Conservation (phyloP, 805 yeast genomes). For the Kodamaea jinghongensis region DNA sequence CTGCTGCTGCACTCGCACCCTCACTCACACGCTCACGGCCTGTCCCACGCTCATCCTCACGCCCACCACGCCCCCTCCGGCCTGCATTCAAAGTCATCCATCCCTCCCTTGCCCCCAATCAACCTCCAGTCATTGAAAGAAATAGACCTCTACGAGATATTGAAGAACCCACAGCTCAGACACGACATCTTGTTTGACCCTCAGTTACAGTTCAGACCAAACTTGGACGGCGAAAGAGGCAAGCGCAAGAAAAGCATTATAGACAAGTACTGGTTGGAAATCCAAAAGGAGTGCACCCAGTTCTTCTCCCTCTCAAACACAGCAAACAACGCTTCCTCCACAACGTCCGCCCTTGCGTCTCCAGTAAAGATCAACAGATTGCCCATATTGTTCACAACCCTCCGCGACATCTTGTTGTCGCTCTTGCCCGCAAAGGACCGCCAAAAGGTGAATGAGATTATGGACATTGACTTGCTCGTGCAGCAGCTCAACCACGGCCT, state of each 20-base stretch:
- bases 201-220: slow-evolving; percentile 85
- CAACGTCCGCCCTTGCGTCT: slow-evolving; percentile 13
- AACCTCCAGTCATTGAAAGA: slow-evolving; percentile 78
- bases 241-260: slow-evolving; percentile 69
- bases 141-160: slow-evolving; percentile 82
- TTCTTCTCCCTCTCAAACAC: slow-evolving; percentile 20
- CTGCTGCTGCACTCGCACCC: slow-evolving; percentile 7
- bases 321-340: neutral
- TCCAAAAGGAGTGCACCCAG: slow-evolving; percentile 62
- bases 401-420: slow-evolving; percentile 70
- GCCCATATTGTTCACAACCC: slow-evolving; percentile 71
- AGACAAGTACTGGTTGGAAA: slow-evolving; percentile 81
- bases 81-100: slow-evolving; percentile 14
- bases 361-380: slow-evolving; percentile 43
- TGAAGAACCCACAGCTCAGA: slow-evolving; percentile 87
- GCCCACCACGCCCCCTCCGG: slow-evolving; percentile 8
- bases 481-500: slow-evolving; percentile 73
- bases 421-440: slow-evolving; percentile 78
- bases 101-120: slow-evolving; percentile 73
- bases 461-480: slow-evolving; percentile 71
- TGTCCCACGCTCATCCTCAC: slow-evolving; percentile 6
- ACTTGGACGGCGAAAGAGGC: slow-evolving; percentile 88
- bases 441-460: slow-evolving; percentile 59
- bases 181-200: slow-evolving; percentile 94
- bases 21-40: slow-evolving; percentile 11